Evolutionary conservation across 2,329 filamentous ascomycete species (phyloP), one percentile per base, ranked within the genome.

Genomic region (Clarireedia hainanense): DNA sequence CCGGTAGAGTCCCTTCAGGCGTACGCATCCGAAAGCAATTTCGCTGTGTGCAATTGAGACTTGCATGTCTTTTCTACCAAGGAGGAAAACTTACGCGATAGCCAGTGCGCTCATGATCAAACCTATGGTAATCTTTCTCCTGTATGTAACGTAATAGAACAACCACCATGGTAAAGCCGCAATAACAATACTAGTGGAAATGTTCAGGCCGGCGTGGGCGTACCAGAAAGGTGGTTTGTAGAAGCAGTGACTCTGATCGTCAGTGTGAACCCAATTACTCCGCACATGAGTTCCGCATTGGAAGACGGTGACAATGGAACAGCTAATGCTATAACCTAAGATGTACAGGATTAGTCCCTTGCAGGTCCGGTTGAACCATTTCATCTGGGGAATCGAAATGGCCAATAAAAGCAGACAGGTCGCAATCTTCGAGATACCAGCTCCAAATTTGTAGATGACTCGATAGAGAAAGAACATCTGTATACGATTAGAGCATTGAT

Each of bases 401-500:
- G 57, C 57, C 27, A 60, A 45, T 24, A 58, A 43, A 17, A 60
- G 51, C 23, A 58, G 40, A 40, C 54, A 58, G 30, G 57, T 54
- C 5, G 58, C 57, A 34, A 59, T 40, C 39, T 60, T 60, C 6
- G 58, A 58, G 45, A 60, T 50, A 12, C 57, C 57, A 23, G 43
- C 54, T 23, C 47, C 50, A 30, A 50, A 49, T 52, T 60, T 59
- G 46, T 59, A 60, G 30, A 60, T 55, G 24, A 60, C 55, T 47
- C 59, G 58, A 37, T 56, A 60, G 10, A 60, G 47, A 45, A 50
- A 60, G 34, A 60, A 60, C 57, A 58, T 58, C 58, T 60, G n/a
- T 30, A 6, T 47, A 15, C 9, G 20, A 37, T 58, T 43, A 58
- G 57, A 27, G 51, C 1, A 36, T 47, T 42, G 20, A 17, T 6